Base-by-base conservation (phyloP, 1,284 basidiomycete species). In the Gastroboletus turbinatus region DNA sequence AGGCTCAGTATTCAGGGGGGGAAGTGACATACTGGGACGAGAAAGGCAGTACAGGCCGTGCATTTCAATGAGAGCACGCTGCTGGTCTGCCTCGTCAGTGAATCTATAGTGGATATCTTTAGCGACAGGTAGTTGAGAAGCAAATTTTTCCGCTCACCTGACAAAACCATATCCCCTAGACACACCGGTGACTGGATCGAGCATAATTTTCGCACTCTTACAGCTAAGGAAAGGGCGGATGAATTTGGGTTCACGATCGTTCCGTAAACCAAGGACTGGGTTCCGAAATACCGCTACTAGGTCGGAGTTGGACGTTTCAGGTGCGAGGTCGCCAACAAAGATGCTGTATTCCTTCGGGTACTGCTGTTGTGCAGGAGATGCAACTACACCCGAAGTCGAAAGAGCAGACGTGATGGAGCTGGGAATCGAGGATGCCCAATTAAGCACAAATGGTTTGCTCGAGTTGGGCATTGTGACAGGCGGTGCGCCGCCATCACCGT, bases 151-250 rank as follows among this genome's bases (percentile, higher is more conserved):
- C 3, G 71, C 81, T 59, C 60, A 86, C 89, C 92, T 82, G 33
- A 95, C 92, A 66, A 95, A 95, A 27, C 92, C 92, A 71, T 94
- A 95, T 7, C 93, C 92, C 62, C 91, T 81, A 40, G 90, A 93
- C n/a, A 93, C 83, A 23, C 92, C 92, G 10, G 92, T 93, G 38
- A 88, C 83, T 10, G 92, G 90, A 71, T 95, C 93, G 45, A 92
- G 76, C 92, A 95, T 94, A 62, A 95, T 94, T 75, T 95, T 95
- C 32, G 93, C 93, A 68, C 91, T 94, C 76, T 92, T 93, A 73
- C 92, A 94, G 67, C 90, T 94, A 43, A 85, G 73, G 75, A 95
- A 95, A 2, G 91, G 90, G 13, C 85, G 81, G 55, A 94, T 92
- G 62, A 92, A 90, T 69, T 90, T 90, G 29, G 90, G 88, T 69